Evolutionary conservation across 108 stramenopile species (phyloP).

Genomic region (Cyclotella atomus): DNA sequence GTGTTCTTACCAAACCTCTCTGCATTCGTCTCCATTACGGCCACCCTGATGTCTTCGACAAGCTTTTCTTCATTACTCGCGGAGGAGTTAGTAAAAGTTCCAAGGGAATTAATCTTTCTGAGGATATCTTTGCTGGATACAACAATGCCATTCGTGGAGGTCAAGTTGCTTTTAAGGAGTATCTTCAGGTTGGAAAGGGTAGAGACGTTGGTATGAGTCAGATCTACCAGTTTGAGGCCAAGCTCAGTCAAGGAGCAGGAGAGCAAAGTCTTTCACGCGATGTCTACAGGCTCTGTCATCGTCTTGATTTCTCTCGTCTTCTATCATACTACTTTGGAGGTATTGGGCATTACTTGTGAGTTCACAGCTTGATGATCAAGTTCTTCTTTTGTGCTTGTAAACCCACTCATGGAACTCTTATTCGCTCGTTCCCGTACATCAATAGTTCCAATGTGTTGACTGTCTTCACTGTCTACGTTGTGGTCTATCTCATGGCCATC

Average conservation of each 20-base stretch:
- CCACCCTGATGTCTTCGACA: conserved; percentile 98
- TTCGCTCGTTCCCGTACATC: not conserved
- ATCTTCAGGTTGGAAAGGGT: conserved; percentile 97
- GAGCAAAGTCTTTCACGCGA: conserved; percentile 98
- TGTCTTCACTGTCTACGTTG: conserved; percentile 91
- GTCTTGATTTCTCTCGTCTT: conserved; percentile 97
- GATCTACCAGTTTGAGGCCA: conserved; percentile 99
- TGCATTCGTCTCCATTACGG: conserved; percentile 97
- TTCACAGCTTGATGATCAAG: not conserved
- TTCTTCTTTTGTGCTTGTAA: not conserved
- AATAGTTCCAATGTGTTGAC: conserved; percentile 86
- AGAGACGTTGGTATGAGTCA: conserved; percentile 99
- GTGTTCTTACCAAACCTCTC: conserved; percentile 93
- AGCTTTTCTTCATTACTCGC: conserved; percentile 96
- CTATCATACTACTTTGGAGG: conserved; percentile 98
- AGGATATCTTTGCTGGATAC: conserved; percentile 99
- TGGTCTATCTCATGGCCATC: conserved; percentile 93
- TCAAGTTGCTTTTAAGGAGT: conserved; percentile 95
- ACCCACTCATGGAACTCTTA: not conserved
- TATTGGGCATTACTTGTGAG: conserved; percentile 94
- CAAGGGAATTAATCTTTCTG: conserved; percentile 97
- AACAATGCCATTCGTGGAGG: conserved; percentile 95
- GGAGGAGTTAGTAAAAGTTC: conserved; percentile 98
- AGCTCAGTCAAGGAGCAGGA: conserved; percentile 97
- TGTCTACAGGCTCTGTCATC: conserved; percentile 91